phyloP scores from a whole-genome alignment of 805 yeast genomes.

The Hanseniaspora lindneri region DNA sequence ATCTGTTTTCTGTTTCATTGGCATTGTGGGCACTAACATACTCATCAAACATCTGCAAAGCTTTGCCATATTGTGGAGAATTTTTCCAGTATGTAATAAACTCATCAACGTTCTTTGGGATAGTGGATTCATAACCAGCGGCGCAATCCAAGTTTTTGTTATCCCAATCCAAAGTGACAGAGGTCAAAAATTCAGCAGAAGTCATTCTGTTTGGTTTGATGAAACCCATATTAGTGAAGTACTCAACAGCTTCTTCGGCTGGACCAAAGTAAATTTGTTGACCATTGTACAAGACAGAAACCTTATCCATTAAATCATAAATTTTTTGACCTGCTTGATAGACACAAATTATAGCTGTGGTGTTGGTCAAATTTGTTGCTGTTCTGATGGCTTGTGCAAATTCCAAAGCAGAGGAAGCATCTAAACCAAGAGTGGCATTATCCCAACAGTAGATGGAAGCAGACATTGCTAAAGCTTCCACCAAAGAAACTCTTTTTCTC shows the following conservation, averaged over 20 bases:
- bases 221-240: slow-evolving; percentile 50
- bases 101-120: slow-evolving; percentile 46
- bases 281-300: slow-evolving; percentile 49
- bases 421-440: slow-evolving; percentile 60
- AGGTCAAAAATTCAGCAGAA: slow-evolving; percentile 55
- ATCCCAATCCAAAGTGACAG: slow-evolving; percentile 50
- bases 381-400: slow-evolving; percentile 49
- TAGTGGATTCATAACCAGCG: slow-evolving; percentile 39
- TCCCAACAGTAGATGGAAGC: slow-evolving; percentile 52
- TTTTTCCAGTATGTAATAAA: slow-evolving; percentile 49
- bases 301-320: slow-evolving; percentile 49
- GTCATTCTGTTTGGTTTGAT: slow-evolving; percentile 52
- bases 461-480: slow-evolving; percentile 46
- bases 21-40: slow-evolving; percentile 35
- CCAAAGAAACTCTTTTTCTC: slow-evolving; percentile 58
- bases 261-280: slow-evolving; percentile 52
- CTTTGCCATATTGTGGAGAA: slow-evolving; percentile 41
- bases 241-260: slow-evolving; percentile 40
- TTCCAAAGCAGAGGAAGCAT: slow-evolving; percentile 59
- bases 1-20: slow-evolving; percentile 32
- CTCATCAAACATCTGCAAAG: slow-evolving; percentile 31
- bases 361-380: slow-evolving; percentile 43
- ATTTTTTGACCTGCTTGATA: slow-evolving; percentile 60
- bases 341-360: slow-evolving; percentile 52
- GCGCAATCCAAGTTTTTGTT: slow-evolving; percentile 38